A percentile compares a stretch with the other conserved stretches of the same genome.
phyloP scores from a whole-genome alignment of 129 eudicot species.

The Tagetes erecta region DNA sequence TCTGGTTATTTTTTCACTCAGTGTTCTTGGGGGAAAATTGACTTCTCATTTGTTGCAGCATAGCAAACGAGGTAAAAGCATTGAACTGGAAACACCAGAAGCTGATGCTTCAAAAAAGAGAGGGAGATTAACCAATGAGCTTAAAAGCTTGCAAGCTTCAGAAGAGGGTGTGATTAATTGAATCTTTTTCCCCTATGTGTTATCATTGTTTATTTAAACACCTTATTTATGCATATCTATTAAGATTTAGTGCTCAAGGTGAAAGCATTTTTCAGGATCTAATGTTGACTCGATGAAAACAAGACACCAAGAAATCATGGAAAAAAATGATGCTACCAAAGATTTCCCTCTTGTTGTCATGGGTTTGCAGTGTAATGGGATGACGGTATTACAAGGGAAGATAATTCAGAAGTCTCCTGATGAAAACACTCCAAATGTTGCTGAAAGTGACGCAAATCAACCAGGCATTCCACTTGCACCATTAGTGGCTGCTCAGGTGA shows the following conservation, averaged over 20 bases:
- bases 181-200: neutral
- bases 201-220: neutral
- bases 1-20: slow-evolving; percentile 14
- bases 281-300: slow-evolving; percentile 22
- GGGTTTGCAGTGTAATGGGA: slow-evolving; percentile 44
- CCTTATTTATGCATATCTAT: neutral
- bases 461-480: slow-evolving; percentile 17
- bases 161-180: slow-evolving; percentile 33
- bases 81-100: slow-evolving; percentile 14
- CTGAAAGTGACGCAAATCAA: slow-evolving; percentile 26
- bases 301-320: slow-evolving; percentile 28
- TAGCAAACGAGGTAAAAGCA: slow-evolving; percentile 40
- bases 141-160: slow-evolving; percentile 23
- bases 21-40: slow-evolving; percentile 1
- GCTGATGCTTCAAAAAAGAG: slow-evolving; percentile 21
- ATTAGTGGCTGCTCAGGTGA: slow-evolving; percentile 32
- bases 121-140: slow-evolving; percentile 35
- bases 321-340: slow-evolving; percentile 23
- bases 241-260: slow-evolving; percentile 16
- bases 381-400: slow-evolving; percentile 32
- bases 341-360: slow-evolving; percentile 32
- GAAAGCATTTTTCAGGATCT: slow-evolving; percentile 36
- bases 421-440: slow-evolving; percentile 19
- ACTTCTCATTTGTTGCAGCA: slow-evolving; percentile 38
- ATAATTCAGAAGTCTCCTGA: slow-evolving; percentile 16